A percentile compares a stretch with the other conserved stretches of the same genome.
phyloP scores from a whole-genome alignment of 495 filamentous ascomycete species.

The Diplogelasinospora grovesii region DNA sequence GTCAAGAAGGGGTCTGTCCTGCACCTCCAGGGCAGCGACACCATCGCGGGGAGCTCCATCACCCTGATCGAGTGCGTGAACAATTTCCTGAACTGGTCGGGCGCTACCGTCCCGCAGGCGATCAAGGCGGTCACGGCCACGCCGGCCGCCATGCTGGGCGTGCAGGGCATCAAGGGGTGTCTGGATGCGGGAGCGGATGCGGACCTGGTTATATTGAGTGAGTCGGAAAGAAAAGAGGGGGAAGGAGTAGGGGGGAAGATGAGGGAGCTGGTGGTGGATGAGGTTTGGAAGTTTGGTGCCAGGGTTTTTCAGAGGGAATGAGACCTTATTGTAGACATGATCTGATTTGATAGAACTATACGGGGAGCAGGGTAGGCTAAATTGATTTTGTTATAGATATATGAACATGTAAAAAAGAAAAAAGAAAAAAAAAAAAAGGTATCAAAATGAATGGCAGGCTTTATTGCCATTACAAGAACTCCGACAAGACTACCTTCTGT shows the following conservation, averaged over 20 bases:
- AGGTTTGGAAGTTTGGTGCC: background rate
- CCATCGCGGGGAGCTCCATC: slow-evolving; percentile 66
- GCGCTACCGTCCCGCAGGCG: slow-evolving; percentile 54
- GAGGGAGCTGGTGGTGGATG: slow-evolving; percentile 9
- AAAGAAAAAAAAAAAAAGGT: background rate
- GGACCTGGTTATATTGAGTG: slow-evolving; percentile 66
- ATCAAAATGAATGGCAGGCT: too few species aligned
- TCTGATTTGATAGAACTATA: too few species aligned
- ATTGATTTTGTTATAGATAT: too few species aligned
- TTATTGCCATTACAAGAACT: too few species aligned
- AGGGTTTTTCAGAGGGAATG: background rate
- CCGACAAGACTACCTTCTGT: too few species aligned
- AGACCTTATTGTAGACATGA: too few species aligned
- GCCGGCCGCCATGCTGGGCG: slow-evolving; percentile 65
- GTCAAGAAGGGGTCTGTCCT: slow-evolving; percentile 61
- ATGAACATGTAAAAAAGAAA: background rate
- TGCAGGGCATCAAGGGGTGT: slow-evolving; percentile 59
- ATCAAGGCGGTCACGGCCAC: slow-evolving; percentile 64
- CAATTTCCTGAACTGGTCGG: slow-evolving; percentile 70
- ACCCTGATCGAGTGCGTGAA: slow-evolving; percentile 73
- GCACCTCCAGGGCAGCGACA: slow-evolving; percentile 61
- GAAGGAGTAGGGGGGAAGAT: slow-evolving; percentile 8
- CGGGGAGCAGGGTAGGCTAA: too few species aligned
- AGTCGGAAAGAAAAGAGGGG: slow-evolving; percentile 23
- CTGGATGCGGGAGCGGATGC: slow-evolving; percentile 68